Percentiles rank a stretch among this genome's conserved stretches.
phyloP scores from a whole-genome alignment of 2,329 filamentous ascomycete species.

The Hypoxylon sp. region DNA sequence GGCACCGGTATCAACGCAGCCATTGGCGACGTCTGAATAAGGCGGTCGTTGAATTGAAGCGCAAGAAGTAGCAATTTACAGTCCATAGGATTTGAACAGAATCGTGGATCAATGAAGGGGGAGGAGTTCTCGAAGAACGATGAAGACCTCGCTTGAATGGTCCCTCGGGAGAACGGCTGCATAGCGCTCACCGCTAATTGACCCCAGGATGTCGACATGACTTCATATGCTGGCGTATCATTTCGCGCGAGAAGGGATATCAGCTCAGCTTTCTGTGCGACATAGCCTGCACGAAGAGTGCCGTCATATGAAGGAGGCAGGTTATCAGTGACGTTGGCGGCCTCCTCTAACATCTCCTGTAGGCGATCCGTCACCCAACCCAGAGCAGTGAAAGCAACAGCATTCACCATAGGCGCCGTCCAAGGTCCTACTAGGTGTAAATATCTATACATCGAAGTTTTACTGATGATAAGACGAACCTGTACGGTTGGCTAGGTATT shows the following conservation, averaged over 20 bases:
- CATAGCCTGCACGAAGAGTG: conserved; percentile 46
- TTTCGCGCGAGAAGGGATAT: conserved; percentile 42
- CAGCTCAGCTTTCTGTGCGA: conserved; percentile 42
- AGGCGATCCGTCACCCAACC: conserved; percentile 34
- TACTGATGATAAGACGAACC: conserved; percentile 29
- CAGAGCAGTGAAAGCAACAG: conserved; percentile 48
- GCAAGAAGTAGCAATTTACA: conserved; percentile 48
- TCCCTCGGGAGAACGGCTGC: conserved; percentile 61
- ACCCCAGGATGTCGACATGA: conserved; percentile 52
- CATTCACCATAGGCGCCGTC: conserved; percentile 50
- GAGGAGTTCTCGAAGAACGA: conserved; percentile 53
- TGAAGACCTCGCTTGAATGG: conserved; percentile 54
- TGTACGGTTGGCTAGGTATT: conserved; percentile 47
- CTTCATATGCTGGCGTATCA: conserved; percentile 47
- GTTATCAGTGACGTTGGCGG: conserved; percentile 27
- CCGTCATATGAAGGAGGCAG: conserved; percentile 45
- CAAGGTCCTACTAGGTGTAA: conserved; percentile 44
- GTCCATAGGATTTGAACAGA: conserved; percentile 59
- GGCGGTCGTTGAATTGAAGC: conserved; percentile 46
- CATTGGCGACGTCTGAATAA: conserved; percentile 47
- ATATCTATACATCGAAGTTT: background rate
- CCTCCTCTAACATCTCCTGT: conserved; percentile 32
- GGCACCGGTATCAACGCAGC: conserved; percentile 43
- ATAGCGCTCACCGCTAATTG: conserved; percentile 52
- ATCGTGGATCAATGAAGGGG: conserved; percentile 58